phyloP scores from a whole-genome alignment of 2,329 filamentous ascomycete species.

The Laburnicola sp. region DNA sequence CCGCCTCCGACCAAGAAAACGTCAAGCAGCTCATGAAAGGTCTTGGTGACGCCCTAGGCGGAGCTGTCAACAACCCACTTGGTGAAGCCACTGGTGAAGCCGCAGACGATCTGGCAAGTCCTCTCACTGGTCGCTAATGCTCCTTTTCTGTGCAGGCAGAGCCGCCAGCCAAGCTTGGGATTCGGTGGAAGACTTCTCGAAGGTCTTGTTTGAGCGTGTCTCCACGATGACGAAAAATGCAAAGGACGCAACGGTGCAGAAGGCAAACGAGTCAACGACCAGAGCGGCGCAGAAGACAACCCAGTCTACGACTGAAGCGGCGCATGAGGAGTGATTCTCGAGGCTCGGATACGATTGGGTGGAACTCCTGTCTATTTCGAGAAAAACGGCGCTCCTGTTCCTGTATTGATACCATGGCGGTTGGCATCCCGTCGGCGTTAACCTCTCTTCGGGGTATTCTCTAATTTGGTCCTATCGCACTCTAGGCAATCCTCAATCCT shows the following conservation, averaged over 20 bases:
- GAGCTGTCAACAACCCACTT: conserved; percentile 40
- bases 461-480: not conserved
- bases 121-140: conserved; percentile 45
- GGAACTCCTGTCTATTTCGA: no score
- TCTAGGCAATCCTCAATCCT: not conserved
- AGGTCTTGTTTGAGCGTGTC: conserved; percentile 23
- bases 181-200: conserved; percentile 23
- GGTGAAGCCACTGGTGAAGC: conserved; percentile 44
- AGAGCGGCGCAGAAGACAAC: no score
- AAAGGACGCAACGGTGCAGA: conserved; percentile 7
- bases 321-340: not conserved
- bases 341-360: no score
- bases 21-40: conserved; percentile 44
- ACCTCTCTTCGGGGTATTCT: no score
- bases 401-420: no score
- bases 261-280: conserved; percentile 11
- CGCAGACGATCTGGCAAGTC: conserved; percentile 40
- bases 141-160: conserved; percentile 24
- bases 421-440: no score
- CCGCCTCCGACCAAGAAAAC: conserved; percentile 44
- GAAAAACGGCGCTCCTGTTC: no score
- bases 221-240: conserved; percentile 21
- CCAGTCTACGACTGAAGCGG: not conserved
- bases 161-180: conserved; percentile 30
- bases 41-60: conserved; percentile 41